Evolutionary conservation across 768 basidiomycete species (phyloP).

Genomic region (Podaxis sp.): DNA sequence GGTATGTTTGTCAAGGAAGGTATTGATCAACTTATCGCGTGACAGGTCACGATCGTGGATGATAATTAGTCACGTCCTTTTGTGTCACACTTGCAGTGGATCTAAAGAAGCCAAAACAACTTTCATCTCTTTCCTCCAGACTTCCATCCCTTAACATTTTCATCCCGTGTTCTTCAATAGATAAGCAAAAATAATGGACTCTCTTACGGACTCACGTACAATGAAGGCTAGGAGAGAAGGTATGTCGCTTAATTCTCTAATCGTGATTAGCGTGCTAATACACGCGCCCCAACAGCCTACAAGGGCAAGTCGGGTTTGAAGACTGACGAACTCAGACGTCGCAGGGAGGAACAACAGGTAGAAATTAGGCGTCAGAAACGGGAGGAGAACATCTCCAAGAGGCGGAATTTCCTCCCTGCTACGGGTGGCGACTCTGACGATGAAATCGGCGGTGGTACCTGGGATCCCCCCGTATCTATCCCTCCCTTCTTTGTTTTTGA

Average conservation of each 20-base stretch:
- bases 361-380: constrained; percentile 98
- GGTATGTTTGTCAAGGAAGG: background rate
- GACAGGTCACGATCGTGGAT: constrained; percentile 8
- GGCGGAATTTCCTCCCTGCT: constrained; percentile 87
- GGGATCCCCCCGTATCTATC: constrained; percentile 75
- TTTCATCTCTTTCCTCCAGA: constrained; percentile 33
- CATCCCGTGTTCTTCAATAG: constrained; percentile 19
- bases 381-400: constrained; percentile 98
- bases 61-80: constrained; percentile 28
- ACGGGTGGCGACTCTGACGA: constrained; percentile 87
- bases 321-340: constrained; percentile 90
- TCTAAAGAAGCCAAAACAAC: constrained; percentile 21
- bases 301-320: constrained; percentile 90
- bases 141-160: constrained; percentile 27
- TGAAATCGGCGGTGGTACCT: constrained; percentile 65
- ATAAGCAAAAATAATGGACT: constrained; percentile 35
- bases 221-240: constrained; percentile 76
- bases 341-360: constrained; percentile 97
- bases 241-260: constrained; percentile 33
- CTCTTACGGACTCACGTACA: constrained; percentile 57
- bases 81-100: constrained; percentile 19
- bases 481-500: constrained; percentile 15
- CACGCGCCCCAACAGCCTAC: constrained; percentile 58
- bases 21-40: constrained; percentile 11
- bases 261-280: constrained; percentile 34